Conservation (phyloP, 805 yeast species). For the Sugiyamaella valdiviana region DNA sequence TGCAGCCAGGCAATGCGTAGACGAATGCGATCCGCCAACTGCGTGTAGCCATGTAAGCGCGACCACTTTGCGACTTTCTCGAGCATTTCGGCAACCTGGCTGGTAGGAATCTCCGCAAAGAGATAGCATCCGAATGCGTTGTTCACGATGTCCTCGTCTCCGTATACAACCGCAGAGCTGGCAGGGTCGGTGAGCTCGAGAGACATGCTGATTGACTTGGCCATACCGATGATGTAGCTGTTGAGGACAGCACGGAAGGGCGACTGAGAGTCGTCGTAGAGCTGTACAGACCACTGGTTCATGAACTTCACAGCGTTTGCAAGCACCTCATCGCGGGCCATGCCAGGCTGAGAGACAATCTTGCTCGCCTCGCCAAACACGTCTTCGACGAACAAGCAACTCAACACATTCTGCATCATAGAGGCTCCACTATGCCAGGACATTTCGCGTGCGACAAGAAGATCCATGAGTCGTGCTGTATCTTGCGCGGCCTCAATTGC, state of each 20-base stretch:
- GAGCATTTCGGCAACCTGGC: slow-evolving; percentile 18
- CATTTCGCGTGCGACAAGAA: slow-evolving; percentile 48
- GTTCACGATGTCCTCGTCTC: slow-evolving; percentile 31
- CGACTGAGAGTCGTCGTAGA: slow-evolving; percentile 13
- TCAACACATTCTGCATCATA: slow-evolving; percentile 67
- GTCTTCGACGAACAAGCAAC: slow-evolving; percentile 66
- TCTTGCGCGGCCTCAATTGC: slow-evolving; percentile 35
- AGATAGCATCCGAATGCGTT: slow-evolving; percentile 52
- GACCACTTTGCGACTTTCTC: slow-evolving; percentile 42
- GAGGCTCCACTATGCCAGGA: slow-evolving; percentile 75
- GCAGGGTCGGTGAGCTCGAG: slow-evolving; percentile 16
- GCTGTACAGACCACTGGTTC: slow-evolving; percentile 1
- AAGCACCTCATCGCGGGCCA: not conserved
- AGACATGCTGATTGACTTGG: slow-evolving; percentile 22
- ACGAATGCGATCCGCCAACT: not conserved
- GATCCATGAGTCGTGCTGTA: slow-evolving; percentile 48
- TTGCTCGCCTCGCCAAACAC: slow-evolving; percentile 35
- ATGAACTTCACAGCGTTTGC: slow-evolving; percentile 6
- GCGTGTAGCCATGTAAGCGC: not conserved
- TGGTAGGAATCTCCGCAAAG: slow-evolving; percentile 23
- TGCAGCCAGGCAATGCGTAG: slow-evolving; percentile 21
- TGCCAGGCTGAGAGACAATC: not conserved
- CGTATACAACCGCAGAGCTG: slow-evolving; percentile 20
- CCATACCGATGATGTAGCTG: slow-evolving; percentile 23
- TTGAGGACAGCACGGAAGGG: slow-evolving; percentile 13